Base-by-base conservation (phyloP, 192 early-diverging fungal species). In the Podila horticola region DNA sequence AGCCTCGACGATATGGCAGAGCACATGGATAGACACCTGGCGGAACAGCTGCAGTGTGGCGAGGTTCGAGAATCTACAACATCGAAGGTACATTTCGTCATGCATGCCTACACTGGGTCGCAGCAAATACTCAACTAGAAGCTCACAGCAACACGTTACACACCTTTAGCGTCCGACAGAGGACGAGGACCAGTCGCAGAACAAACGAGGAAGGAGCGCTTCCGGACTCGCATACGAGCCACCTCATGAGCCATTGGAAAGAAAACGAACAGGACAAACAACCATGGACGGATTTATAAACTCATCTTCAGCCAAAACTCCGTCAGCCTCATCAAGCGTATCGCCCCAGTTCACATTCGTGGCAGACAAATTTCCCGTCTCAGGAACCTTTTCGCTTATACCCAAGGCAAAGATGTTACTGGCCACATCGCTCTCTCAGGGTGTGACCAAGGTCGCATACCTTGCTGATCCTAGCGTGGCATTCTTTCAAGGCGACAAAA, bases 211-310 rank as follows among this genome's bases (percentile, higher is more conserved):
- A n/a, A 55, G 17, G 41, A 45, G 15, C 52, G 11, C 24, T 1
- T 22, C 17, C 33, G 59, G 29, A 5, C 26, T 31, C 26, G 17
- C 30, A 15, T 33, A 28, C 28, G 59, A 28, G 29, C 30, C 15
- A 61, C 22, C 59, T 7, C 22, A 30, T 0, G 52, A 55, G 5
- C n/a, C 52, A 55, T 11, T 22, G 33, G 29, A 48, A 12, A 28
- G 13, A 6, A 72, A 69, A 10, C 17, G 26, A 6, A 29, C 50
- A 24, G 77, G 77, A 51, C 77, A 81, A 20, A 73, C 77, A 15
- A 81, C 77, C 26, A 69, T 81, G 71, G 77, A 81, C 58, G 71
- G 71, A 26, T 81, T 81, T 30, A 36, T 81, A 6, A 69, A 10
- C 0, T 17, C 62, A 22, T 15, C 62, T 15, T 63, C 62, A 13